Conservation (phyloP, 192 early-diverging fungal genomes). For the Bifiguratus adelaidae region DNA sequence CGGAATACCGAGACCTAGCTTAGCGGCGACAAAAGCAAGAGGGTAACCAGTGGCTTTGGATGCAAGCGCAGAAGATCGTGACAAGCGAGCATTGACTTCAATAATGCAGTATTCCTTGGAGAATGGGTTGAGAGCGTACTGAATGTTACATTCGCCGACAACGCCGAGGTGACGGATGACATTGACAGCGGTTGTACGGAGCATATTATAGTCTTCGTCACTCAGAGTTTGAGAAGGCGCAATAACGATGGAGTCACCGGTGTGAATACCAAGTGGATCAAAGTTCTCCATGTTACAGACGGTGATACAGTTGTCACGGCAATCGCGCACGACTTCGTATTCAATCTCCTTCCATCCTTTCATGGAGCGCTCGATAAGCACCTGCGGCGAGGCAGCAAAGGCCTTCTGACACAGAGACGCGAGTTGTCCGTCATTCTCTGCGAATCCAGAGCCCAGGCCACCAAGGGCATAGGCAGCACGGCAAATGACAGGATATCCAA, state of each 20-base stretch:
- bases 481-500: constrained; percentile 94
- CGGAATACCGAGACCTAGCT: constrained; percentile 87
- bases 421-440: constrained; percentile 79
- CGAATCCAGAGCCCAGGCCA: constrained; percentile 96
- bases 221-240: constrained; percentile 95
- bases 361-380: constrained; percentile 92
- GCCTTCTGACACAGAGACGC: constrained; percentile 71
- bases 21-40: constrained; percentile 96
- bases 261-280: constrained; percentile 98
- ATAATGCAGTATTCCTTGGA: constrained; percentile 96
- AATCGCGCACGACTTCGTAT: constrained; percentile 97
- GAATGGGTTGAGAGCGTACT: constrained; percentile 94
- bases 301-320: constrained; percentile 94
- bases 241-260: constrained; percentile 98
- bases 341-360: constrained; percentile 99
- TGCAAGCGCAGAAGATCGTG: constrained; percentile 86
- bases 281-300: constrained; percentile 99
- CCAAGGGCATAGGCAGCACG: constrained; percentile 95
- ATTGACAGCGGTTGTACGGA: constrained; percentile 90
- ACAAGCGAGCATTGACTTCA: constrained; percentile 96
- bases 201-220: constrained; percentile 99
- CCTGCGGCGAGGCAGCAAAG: constrained; percentile 88
- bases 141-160: constrained; percentile 99
- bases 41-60: constrained; percentile 99
- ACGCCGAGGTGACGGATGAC: constrained; percentile 96